Conservation (phyloP, 495 filamentous ascomycete species). For the Hypoxylon cercidicola region DNA sequence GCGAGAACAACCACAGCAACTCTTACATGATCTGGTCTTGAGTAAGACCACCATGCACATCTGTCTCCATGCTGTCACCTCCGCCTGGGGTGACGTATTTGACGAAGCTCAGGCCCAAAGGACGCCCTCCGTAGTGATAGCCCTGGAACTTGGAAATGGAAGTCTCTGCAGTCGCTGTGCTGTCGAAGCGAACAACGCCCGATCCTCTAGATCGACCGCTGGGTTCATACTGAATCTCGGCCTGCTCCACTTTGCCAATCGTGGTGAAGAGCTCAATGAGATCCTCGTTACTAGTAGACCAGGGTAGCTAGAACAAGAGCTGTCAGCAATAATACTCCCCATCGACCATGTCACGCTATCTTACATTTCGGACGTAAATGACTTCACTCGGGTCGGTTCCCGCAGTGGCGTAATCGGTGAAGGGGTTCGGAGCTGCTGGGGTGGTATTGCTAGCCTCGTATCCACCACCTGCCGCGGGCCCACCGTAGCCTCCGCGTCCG, state of each 20-base stretch:
- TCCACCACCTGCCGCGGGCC: conserved; percentile 39
- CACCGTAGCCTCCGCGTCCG: conserved; percentile 58
- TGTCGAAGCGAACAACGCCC: conserved; percentile 94
- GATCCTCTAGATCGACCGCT: conserved; percentile 95
- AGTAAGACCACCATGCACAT: conserved; percentile 78
- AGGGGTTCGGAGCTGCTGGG: conserved; percentile 80
- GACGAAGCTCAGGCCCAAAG: conserved; percentile 90
- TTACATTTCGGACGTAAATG: conserved; percentile 97
- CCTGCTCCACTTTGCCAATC: conserved; percentile 96
- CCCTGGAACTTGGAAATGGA: conserved; percentile 97
- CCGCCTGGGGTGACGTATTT: conserved; percentile 79
- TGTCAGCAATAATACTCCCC: conserved; percentile 34
- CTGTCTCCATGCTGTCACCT: conserved; percentile 84
- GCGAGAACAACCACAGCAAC: not conserved
- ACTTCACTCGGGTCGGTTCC: conserved; percentile 83
- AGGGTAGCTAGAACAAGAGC: conserved; percentile 75
- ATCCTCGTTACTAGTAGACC: conserved; percentile 99
- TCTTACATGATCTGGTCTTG: conserved; percentile 97
- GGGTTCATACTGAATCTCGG: conserved; percentile 97
- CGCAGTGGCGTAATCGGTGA: conserved; percentile 92
- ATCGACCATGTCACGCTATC: conserved; percentile 48
- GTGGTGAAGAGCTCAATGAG: conserved; percentile 95
- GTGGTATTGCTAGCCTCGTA: conserved; percentile 50
- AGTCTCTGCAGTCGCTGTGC: conserved; percentile 83
- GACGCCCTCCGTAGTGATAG: conserved; percentile 96